Conservation (phyloP, 2,329 filamentous ascomycete species). For the Paradendryphiella salina region DNA sequence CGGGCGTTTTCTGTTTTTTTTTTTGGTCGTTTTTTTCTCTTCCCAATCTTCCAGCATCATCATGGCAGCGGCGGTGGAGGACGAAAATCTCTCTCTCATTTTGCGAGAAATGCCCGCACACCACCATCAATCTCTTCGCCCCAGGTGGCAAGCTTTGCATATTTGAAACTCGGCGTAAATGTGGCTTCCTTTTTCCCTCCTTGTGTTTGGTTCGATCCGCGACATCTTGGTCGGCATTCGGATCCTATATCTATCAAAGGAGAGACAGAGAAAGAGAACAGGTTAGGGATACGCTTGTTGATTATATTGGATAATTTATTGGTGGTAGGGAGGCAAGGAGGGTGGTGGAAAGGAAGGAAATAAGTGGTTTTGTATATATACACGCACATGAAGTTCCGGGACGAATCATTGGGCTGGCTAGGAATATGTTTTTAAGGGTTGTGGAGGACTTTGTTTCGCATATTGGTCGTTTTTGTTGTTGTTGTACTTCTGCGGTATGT, state of each 20-base stretch:
- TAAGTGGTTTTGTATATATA: slow-evolving; percentile 1
- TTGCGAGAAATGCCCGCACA: not conserved
- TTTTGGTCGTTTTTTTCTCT: not conserved
- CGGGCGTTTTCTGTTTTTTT: slow-evolving; percentile 21
- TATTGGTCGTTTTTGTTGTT: too few relatives aligned
- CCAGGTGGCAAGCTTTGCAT: slow-evolving; percentile 8
- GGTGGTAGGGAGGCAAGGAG: not conserved
- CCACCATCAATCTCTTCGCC: slow-evolving; percentile 12
- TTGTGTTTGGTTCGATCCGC: not conserved
- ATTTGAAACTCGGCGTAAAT: slow-evolving; percentile 16
- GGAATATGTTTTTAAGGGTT: not conserved
- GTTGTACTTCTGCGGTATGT: too few relatives aligned
- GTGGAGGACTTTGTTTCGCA: too few relatives aligned
- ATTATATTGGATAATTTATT: slow-evolving; percentile 11
- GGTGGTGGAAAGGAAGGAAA: not conserved
- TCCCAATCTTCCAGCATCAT: slow-evolving; percentile 14
- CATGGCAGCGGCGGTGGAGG: not conserved
- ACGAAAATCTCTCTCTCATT: not conserved
- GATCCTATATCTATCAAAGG: not conserved
- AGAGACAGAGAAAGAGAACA: not conserved
- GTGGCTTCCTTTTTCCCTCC: not conserved
- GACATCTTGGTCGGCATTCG: not conserved
- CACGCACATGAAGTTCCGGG: not conserved
- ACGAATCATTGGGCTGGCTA: slow-evolving; percentile 1
- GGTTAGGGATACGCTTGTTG: slow-evolving; percentile 1